phyloP scores from a whole-genome alignment of 805 yeast species.

The Lipomyces mesembrius region DNA sequence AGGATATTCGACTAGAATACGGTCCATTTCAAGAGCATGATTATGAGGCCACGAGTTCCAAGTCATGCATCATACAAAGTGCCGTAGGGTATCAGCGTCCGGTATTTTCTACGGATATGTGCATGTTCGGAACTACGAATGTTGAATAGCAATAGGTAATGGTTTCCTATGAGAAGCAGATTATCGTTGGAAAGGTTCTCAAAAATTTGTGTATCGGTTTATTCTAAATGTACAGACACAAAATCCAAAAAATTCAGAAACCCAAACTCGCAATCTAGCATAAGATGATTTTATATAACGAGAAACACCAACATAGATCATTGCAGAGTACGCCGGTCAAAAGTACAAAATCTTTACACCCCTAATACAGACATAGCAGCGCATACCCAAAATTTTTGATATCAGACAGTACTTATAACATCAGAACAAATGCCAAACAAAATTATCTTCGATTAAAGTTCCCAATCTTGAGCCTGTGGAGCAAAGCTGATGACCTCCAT shows the following conservation, averaged over 20 bases:
- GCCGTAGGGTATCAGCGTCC: no score
- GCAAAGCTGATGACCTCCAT: constrained; percentile 49
- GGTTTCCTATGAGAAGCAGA: no score
- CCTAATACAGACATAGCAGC: background rate
- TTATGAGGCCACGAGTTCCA: no score
- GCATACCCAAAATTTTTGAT: background rate
- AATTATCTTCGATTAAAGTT: background rate
- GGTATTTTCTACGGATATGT: no score
- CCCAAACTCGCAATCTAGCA: background rate
- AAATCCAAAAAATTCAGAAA: background rate
- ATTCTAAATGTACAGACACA: background rate
- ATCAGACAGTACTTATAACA: background rate
- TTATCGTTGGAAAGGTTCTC: no score
- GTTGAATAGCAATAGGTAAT: no score
- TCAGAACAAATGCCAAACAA: background rate
- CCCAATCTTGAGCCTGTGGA: constrained; percentile 39
- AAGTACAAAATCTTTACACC: background rate
- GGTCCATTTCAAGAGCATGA: no score
- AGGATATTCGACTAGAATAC: no score
- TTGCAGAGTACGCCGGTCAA: background rate
- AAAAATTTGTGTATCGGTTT: background rate
- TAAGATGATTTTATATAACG: background rate
- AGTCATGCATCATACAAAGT: no score
- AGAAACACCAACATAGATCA: background rate
- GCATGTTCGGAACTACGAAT: no score